These are phyloP conservation scores for Lachnellula occidentalis DNA, from an alignment of 2,329 filamentous ascomycete species.

Conservation along the genomic window DNA sequence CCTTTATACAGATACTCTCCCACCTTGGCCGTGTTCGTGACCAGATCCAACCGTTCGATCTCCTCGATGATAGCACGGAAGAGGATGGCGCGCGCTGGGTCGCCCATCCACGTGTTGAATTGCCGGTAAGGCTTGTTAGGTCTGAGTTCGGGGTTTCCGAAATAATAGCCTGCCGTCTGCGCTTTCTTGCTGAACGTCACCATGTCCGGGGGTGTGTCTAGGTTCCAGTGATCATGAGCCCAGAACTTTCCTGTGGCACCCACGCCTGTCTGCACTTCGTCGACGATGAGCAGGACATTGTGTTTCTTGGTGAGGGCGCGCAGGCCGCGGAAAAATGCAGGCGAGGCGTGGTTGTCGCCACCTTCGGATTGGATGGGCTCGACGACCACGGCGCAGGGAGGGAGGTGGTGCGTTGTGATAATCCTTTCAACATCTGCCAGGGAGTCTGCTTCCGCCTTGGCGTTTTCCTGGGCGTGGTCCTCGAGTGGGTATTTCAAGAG, in stretches of 20 bases:
- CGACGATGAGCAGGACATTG: conserved; percentile 70
- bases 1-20: conserved; percentile 64
- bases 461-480: conserved; percentile 63
- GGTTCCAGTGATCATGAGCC: conserved; percentile 81
- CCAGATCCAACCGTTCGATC: conserved; percentile 62
- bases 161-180: conserved; percentile 80
- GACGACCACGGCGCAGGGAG: conserved; percentile 67
- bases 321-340: conserved; percentile 71
- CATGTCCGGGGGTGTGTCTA: conserved; percentile 68
- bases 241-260: conserved; percentile 85
- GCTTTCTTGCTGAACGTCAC: conserved; percentile 89
- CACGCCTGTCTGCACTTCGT: conserved; percentile 79
- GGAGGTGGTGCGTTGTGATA: conserved; percentile 61
- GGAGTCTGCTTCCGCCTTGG: conserved; percentile 64
- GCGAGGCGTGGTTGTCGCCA: conserved; percentile 77
- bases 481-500: conserved; percentile 70
- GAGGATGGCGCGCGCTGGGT: conserved; percentile 70
- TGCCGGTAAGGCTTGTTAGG: conserved; percentile 81
- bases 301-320: conserved; percentile 66
- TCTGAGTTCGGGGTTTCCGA: conserved; percentile 64
- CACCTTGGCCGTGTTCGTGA: conserved; percentile 54
- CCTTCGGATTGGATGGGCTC: conserved; percentile 82
- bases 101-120: conserved; percentile 87
- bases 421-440: conserved; percentile 67
- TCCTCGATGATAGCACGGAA: conserved; percentile 75